Percentiles rank a stretch among this genome's conserved stretches.
These are phyloP conservation scores for Trypanosoma vivax DNA, from an alignment of 208 protist species.

Conservation along the genomic window DNA sequence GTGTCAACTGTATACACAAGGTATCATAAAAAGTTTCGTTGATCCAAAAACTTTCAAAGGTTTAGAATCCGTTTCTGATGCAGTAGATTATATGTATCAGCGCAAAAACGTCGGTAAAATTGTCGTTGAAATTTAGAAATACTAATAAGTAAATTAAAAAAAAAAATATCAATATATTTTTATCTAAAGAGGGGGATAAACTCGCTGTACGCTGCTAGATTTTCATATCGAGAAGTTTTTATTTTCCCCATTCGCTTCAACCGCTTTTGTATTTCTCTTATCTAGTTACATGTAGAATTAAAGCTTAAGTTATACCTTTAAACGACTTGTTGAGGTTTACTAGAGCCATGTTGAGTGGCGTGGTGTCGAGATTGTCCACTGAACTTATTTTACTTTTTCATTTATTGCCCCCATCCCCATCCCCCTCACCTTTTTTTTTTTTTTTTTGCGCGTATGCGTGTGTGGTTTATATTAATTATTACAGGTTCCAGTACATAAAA, in stretches of 20 bases:
- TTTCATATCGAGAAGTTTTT: no score
- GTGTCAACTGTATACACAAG: constrained; percentile 39
- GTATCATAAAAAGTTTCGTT: constrained; percentile 44
- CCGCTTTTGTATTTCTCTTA: no score
- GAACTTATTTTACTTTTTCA: no score
- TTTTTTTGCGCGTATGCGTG: not conserved
- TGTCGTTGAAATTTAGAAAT: constrained; percentile 49
- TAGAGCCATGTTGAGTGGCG: no score
- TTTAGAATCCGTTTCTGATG: constrained; percentile 59
- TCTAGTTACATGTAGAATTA: no score
- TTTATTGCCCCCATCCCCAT: no score
- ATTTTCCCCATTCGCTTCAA: no score
- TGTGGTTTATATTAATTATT: not conserved
- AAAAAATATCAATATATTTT: not conserved
- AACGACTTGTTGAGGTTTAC: no score
- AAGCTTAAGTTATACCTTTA: no score
- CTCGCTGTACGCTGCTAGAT: no score
- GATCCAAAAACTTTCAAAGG: constrained; percentile 56
- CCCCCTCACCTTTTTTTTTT: not conserved
- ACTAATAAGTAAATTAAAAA: constrained; percentile 1
- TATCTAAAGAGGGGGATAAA: not conserved
- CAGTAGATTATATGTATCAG: constrained; percentile 70
- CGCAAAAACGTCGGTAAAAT: constrained; percentile 77
- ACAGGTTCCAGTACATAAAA: no score
- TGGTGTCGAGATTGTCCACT: no score